Evolutionary conservation across 805 yeast genomes (phyloP), one percentile per base, ranked within the genome.

Genomic region (Diddensiella caesifluorescens): DNA sequence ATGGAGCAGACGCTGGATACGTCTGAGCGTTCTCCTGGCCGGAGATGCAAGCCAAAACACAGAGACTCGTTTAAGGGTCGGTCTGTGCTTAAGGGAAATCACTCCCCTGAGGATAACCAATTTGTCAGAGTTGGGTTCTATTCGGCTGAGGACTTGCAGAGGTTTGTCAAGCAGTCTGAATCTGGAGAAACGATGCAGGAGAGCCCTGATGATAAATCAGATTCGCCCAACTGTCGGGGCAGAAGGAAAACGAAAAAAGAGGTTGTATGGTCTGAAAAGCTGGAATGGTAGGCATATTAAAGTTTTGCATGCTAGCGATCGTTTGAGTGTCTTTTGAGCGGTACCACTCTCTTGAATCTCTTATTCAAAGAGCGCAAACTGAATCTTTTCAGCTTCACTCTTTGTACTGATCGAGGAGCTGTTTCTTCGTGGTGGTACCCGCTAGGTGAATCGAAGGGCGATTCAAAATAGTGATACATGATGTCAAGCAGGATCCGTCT

Each of bases 41-140:
- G 47, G n/a, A 21, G 42, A 22, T 44, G 47, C 19, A 39, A 39
- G n/a, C 47, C 47, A n/a, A 38, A 35, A 16, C 47, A 44, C 25
- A n/a, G 47, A 18, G 35, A 38, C 7, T 19, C 36, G 10, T 18
- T 25, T 10, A 19, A 26, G 5, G 26, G 29, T 4, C 23, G 26
- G 21, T 34, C 47, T 1, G 39, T 34, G 2, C 35, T 44, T 6
- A 44, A 44, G 15, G 9, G 22, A 21, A 10, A 32, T 32, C 22
- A 7, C 13, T 32, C 32, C 16, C 16, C 15, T 7, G 12, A 27
- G 23, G 35, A 29, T 9, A 12, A n/a, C 20, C n/a, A 32, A 10
- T 21, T 34, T 9, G 21, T 15, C 28, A 25, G 40, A 2, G 19
- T 39, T 3, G 47, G 47, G 9, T 44, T 44, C 28, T 44, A 44